Evolutionary conservation across 73 alveolate genomes (phyloP).

Genomic region (Strombidium stylifer): DNA sequence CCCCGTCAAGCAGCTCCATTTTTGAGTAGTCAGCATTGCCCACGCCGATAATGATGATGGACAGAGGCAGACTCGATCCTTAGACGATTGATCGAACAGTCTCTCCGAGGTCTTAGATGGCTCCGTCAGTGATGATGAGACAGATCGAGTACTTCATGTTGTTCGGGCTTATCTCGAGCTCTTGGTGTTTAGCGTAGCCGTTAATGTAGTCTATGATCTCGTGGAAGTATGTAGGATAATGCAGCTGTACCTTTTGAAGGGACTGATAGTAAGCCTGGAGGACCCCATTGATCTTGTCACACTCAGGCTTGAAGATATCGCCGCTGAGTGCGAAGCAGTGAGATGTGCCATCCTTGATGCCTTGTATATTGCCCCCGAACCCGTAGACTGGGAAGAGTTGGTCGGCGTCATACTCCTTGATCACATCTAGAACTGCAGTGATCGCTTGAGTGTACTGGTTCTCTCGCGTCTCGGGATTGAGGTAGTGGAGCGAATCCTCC

Average conservation of each 20-base stretch:
- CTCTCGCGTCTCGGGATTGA: conserved; percentile 27
- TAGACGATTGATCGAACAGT: conserved; percentile 85
- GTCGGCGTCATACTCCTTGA: conserved; percentile 88
- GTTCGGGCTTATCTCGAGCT: too few species aligned
- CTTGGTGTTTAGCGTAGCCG: too few species aligned
- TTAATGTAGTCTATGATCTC: conserved; percentile 11
- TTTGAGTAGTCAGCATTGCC: conserved; percentile 91
- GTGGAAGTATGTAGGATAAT: conserved; percentile 93
- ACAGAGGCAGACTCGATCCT: conserved; percentile 88
- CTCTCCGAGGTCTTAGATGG: conserved; percentile 80
- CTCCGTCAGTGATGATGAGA: conserved; percentile 94
- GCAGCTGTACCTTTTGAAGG: conserved; percentile 50
- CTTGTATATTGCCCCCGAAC: conserved; percentile 92
- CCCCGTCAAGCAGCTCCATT: conserved; percentile 91
- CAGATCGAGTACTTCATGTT: conserved; percentile 47
- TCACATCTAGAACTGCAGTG: conserved; percentile 68
- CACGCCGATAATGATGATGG: conserved; percentile 94
- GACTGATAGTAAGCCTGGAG: conserved; percentile 77
- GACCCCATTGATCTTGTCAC: conserved; percentile 82
- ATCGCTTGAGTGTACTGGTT: conserved; percentile 84
- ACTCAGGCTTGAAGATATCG: conserved; percentile 81
- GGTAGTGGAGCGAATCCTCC: conserved; percentile 62
- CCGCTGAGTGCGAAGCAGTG: conserved; percentile 94
- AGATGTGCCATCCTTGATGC: conserved; percentile 70
- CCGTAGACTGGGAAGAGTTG: conserved; percentile 92